Conservation (phyloP, 257 asterid genomes). For the Linaria vulgaris region DNA sequence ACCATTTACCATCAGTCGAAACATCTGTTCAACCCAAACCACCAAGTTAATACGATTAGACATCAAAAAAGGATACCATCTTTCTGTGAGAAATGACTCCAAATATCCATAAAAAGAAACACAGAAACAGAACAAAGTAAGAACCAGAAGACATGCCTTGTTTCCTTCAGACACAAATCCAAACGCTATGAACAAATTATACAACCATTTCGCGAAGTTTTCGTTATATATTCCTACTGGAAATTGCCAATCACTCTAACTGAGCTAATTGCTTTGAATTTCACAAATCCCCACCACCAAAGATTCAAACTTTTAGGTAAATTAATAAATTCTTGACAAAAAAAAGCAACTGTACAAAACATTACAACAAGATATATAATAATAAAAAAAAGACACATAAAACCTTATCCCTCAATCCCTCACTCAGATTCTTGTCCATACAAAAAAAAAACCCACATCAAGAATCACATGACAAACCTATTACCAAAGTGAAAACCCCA, state of each 20-base stretch:
- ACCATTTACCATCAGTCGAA: constrained; percentile 84
- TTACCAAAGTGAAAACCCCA: background rate
- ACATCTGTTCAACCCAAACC: constrained; percentile 45
- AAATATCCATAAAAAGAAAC: background rate
- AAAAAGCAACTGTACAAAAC: constrained; percentile 2
- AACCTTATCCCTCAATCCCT: constrained; percentile 18
- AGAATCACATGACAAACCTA: constrained; percentile 1
- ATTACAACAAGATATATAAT: background rate
- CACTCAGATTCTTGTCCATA: background rate
- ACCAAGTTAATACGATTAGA: background rate
- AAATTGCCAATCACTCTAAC: constrained; percentile 1
- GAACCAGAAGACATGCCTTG: no score
- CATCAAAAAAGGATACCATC: no score
- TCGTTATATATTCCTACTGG: no score
- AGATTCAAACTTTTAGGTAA: no score
- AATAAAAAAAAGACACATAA: background rate
- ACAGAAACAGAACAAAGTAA: no score
- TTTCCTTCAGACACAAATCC: background rate
- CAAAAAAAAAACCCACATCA: background rate
- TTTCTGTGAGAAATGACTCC: no score
- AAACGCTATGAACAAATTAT: no score
- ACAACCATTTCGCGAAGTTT: background rate
- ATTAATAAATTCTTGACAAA: no score
- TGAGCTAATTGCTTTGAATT: background rate
- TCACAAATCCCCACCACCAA: background rate